Evolutionary conservation across 805 yeast species (phyloP), one percentile per base, ranked within the genome.

Genomic region (Ogataea salicorniae): DNA sequence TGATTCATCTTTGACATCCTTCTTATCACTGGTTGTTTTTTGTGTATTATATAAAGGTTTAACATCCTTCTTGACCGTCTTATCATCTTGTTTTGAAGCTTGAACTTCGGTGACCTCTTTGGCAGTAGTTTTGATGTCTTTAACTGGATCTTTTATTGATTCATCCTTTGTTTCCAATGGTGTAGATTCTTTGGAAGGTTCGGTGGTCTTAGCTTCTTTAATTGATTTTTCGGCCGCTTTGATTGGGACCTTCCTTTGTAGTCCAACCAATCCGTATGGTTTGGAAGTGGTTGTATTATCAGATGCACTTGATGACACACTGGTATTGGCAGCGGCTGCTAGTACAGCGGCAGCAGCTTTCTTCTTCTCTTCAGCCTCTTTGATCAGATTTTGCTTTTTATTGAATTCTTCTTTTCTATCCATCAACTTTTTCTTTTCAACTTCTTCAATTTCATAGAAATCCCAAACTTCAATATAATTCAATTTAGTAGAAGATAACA

Each of bases 401-500:
- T 44, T 51, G 5, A 41, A 37, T 43, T 41, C 49, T 29, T 59
- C 57, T 13, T 53, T 54, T 35, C 57, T 48, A 36, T 49, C 55
- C 37, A 59, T 47, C 43, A 59, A 69, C 34, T 44, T 51, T 11
- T 59, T 60, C 46, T 68, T 71, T 33, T 70, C 77, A 16, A 68
- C 77, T 4, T 73, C 77, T 2, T 71, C 79, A 29, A 67, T 60
- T 6, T 73, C 73, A 52, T 78, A 74, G 53, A 83, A 81, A 17
- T 83, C 86, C 75, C 81, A 76, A 41, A 73, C 53, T 39, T 71
- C 74, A 2, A 79, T 66, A 75, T 85, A 76, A 0, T 67, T 65
- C 35, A 69, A 72, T 18, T 77, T 64, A 39, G 81, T 71, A 0
- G 87, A 78, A 47, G 75, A 77, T 22, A 85, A 64, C 50, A 82